Evolutionary conservation across 2,329 filamentous ascomycete genomes (phyloP), one percentile per base, ranked within the genome.

Genomic region (Pleomassaria siparia): DNA sequence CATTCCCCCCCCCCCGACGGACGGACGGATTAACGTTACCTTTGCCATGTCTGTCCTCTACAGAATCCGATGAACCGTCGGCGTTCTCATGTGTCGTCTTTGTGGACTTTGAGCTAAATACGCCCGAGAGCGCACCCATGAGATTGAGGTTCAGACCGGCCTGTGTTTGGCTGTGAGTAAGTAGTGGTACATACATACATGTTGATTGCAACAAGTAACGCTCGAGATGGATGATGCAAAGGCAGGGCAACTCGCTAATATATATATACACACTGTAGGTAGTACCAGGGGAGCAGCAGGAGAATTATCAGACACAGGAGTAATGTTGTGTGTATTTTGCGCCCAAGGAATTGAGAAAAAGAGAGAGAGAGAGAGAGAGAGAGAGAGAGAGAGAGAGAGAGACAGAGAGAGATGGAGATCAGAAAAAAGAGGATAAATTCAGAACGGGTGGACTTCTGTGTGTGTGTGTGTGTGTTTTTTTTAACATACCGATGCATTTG

Each of bases 111-210:
- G 63, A 67, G 15, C 47, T 53, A 16, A 71, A 56, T 21, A 60
- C 63, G 52, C 67, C 66, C 13, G 56, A 61, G 8, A 71, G 60
- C 37, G 67, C 65, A 49, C 62, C 66, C 46, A 69, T 58, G 50
- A 72, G 46, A 48, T 70, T 71, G 39, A 72, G 55, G 45, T 67
- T 71, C 40, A 71, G 58, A 9, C 66, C 66, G 2, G 64, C 67
- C 56, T 67, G 35, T n/a, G n/a, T 12, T 15, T 18, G 1, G 41
- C 9, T 36, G 16, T 36, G 16, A 36, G 33, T 36, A 9, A n/a
- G n/a, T n/a, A n/a, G n/a, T n/a, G n/a, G n/a, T n/a, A n/a, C n/a
- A n/a, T n/a, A n/a, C n/a, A n/a, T n/a, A n/a, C n/a, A n/a, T n/a
- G n/a, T n/a, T n/a, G n/a, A n/a, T n/a, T n/a, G n/a, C n/a, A n/a